Conservation (phyloP, 768 basidiomycete species). For the Trametes cubensis region DNA sequence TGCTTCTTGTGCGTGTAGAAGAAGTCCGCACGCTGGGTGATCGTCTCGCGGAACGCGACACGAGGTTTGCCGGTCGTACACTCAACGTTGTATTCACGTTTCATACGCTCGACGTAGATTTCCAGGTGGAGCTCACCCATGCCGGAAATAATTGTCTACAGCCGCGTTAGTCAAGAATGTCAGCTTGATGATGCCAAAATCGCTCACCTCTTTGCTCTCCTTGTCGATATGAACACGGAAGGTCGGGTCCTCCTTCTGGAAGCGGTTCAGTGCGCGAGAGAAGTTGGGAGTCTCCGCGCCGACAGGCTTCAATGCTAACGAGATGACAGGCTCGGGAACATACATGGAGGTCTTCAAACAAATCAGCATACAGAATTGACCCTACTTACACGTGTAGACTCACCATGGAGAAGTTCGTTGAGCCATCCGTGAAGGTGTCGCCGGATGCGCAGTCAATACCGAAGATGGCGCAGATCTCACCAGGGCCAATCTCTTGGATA, state of each 20-base stretch:
- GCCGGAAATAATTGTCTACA: conserved; percentile 97
- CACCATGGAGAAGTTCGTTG: conserved; percentile 91
- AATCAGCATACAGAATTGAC: background rate
- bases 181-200: background rate
- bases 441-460: conserved; percentile 98
- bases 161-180: background rate
- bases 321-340: conserved; percentile 99
- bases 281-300: conserved; percentile 96
- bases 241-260: conserved; percentile 98
- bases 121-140: conserved; percentile 99
- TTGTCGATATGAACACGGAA: conserved; percentile 96
- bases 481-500: conserved; percentile 89
- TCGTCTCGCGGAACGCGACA: conserved; percentile 95
- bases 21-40: conserved; percentile 81
- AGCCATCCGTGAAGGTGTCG: conserved; percentile 96
- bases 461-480: conserved; percentile 99
- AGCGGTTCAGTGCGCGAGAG: conserved; percentile 93
- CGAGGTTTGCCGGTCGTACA: conserved; percentile 94
- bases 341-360: conserved; percentile 87
- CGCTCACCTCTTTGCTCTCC: conserved; percentile 86
- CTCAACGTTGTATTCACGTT: conserved; percentile 92
- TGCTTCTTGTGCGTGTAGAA: conserved; percentile 97
- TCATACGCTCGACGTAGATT: conserved; percentile 99
- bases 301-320: conserved; percentile 87
- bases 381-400: background rate